These are phyloP conservation scores for Kockiozyma suomiensis DNA, from an alignment of 805 yeast genomes.

Conservation along the genomic window DNA sequence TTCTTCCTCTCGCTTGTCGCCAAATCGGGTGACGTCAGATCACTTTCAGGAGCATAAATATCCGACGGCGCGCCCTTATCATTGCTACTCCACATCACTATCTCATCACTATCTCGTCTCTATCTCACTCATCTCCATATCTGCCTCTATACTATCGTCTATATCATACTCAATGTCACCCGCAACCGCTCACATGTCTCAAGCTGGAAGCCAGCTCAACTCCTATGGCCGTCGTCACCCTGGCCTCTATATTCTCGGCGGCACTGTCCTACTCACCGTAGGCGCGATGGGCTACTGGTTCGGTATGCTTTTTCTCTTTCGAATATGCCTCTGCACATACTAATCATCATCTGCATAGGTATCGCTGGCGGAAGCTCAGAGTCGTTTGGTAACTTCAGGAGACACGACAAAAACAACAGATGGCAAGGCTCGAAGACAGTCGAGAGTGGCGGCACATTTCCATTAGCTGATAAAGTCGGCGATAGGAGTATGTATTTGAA, in stretches of 20 bases:
- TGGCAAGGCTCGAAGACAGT: not conserved
- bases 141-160: not conserved
- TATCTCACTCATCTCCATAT: not conserved
- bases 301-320: constrained; percentile 13
- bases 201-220: constrained; percentile 11
- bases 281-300: constrained; percentile 28
- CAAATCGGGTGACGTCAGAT: too few species aligned
- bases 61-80: too few species aligned
- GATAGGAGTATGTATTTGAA: too few species aligned
- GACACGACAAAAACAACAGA: not conserved
- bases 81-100: too few species aligned
- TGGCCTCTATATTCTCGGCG: constrained; percentile 24
- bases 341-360: constrained; percentile 5
- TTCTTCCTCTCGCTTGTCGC: too few species aligned
- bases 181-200: not conserved
- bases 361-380: constrained; percentile 14
- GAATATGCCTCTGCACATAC: not conserved
- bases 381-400: not conserved
- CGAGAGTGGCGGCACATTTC: not conserved
- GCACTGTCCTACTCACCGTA: constrained; percentile 10
- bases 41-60: too few species aligned
- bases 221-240: constrained; percentile 28
- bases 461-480: not conserved
- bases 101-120: too few species aligned
- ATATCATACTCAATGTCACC: constrained; percentile 10